Base-by-base conservation (phyloP, 352 stramenopile genomes). In the Globisporangium recalcitrans region DNA sequence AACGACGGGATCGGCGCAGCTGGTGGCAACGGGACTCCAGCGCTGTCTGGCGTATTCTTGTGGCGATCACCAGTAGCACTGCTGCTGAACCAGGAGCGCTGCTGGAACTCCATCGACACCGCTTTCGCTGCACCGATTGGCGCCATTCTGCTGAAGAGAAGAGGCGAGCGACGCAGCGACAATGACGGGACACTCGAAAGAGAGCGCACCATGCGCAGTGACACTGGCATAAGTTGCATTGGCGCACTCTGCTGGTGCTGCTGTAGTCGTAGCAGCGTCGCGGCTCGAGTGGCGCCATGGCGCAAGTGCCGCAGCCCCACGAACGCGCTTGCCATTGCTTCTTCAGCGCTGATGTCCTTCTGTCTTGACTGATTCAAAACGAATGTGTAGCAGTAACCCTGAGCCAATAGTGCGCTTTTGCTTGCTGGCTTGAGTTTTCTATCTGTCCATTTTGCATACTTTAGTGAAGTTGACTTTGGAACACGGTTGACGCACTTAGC, bases 301-400 rank as follows among this genome's bases (percentile, higher is more conserved):
- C 47, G 58, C 47, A 63, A 3, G 47, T 27, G 42, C 31, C 32
- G 58, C 58, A 63, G 44, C 58, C 46, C 47, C 31, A 63, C 49
- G 32, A 54, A 27, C 14, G 42, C 24, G 46, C 46, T 56, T 46
- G 58, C 32, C 54, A 60, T 60, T n/a, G n/a, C n/a, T n/a, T n/a
- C n/a, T n/a, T n/a, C n/a, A n/a, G n/a, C n/a, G n/a, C n/a, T n/a
- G n/a, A n/a, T n/a, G n/a, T n/a, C n/a, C n/a, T n/a, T n/a, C n/a
- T n/a, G n/a, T n/a, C n/a, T n/a, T n/a, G n/a, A n/a, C n/a, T n/a
- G n/a, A n/a, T n/a, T n/a, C n/a, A n/a, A n/a, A n/a, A n/a, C n/a
- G 38, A 11, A 46, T 46, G 21, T 21, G 9, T 21, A 46, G 19
- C 21, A 22, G 3, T 8, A 46, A 46, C 21, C 16, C 16, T 46